Conservation (phyloP, 768 basidiomycete genomes). For the Auricularia sp. region DNA sequence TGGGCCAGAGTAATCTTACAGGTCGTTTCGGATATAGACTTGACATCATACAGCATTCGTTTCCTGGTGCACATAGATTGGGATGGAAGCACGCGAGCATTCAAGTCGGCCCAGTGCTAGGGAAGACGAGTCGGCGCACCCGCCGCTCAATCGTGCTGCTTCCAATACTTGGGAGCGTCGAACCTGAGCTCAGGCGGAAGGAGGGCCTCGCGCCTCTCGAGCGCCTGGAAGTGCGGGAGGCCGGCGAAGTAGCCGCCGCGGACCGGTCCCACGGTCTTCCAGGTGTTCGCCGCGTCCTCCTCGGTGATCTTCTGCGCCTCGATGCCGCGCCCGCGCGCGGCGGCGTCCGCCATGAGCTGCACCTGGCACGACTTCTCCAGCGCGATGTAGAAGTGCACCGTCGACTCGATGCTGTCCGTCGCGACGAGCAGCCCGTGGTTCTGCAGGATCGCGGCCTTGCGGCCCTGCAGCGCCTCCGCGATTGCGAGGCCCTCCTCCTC, state of each 20-base stretch:
- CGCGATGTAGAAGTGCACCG: constrained; percentile 1
- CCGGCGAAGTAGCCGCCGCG: constrained; percentile 30
- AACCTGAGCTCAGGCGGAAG: neutral
- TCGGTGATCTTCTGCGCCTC: constrained; percentile 16
- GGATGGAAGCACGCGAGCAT: no score
- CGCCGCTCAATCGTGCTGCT: neutral
- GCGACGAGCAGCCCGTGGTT: constrained; percentile 27
- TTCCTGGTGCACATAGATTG: no score
- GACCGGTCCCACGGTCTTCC: constrained; percentile 9
- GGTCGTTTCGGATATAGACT: no score
- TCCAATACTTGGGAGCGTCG: neutral
- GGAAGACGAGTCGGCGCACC: no score
- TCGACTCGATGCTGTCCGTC: constrained; percentile 12
- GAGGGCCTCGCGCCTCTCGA: constrained; percentile 24
- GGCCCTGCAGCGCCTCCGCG: constrained; percentile 30
- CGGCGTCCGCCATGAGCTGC: constrained; percentile 12
- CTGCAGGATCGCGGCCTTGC: constrained; percentile 32
- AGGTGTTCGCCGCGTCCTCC: constrained; percentile 17
- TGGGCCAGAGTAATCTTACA: no score
- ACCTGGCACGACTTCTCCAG: constrained; percentile 15
- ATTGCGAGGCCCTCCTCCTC: constrained; percentile 36
- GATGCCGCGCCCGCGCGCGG: constrained; percentile 14
- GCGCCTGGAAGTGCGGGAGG: constrained; percentile 26
- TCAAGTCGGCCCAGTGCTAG: no score
- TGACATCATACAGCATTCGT: no score